Percentiles rank a stretch among this genome's conserved stretches.
These are phyloP conservation scores for Pythium monospermum DNA, from an alignment of 352 stramenopile genomes.

Conservation along the genomic window DNA sequence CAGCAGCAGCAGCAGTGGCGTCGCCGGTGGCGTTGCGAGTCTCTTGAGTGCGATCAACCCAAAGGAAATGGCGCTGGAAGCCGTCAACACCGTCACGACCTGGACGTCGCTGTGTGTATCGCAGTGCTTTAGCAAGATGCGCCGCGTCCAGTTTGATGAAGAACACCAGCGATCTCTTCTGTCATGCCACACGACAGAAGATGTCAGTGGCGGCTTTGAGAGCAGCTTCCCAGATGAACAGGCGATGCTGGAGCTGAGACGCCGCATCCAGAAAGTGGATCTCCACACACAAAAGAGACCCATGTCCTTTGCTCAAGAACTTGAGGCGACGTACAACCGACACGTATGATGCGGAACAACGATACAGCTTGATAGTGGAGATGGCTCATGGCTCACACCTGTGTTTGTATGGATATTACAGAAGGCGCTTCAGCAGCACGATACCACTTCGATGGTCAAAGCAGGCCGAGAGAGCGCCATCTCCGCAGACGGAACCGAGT, in stretches of 20 bases:
- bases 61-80: slow-evolving; percentile 18
- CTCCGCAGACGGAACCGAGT: slow-evolving; percentile 18
- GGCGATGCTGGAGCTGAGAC: slow-evolving; percentile 63
- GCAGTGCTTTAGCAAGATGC: slow-evolving; percentile 55
- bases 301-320: slow-evolving; percentile 24
- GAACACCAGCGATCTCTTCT: slow-evolving; percentile 68
- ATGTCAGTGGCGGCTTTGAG: slow-evolving; percentile 27
- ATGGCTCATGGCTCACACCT: too few species aligned
- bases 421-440: slow-evolving; percentile 20
- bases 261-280: slow-evolving; percentile 46
- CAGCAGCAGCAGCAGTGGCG: slow-evolving; percentile 8
- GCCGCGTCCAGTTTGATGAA: slow-evolving; percentile 58
- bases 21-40: slow-evolving; percentile 3
- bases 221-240: slow-evolving; percentile 46
- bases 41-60: slow-evolving; percentile 21
- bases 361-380: too few species aligned
- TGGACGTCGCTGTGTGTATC: slow-evolving; percentile 29
- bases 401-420: slow-evolving; percentile 28
- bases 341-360: slow-evolving; percentile 24
- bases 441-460: not conserved
- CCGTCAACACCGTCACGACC: slow-evolving; percentile 4
- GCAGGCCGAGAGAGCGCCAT: slow-evolving; percentile 11
- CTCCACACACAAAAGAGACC: slow-evolving; percentile 20
- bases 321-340: slow-evolving; percentile 23
- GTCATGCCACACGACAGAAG: slow-evolving; percentile 40